These are phyloP conservation scores for Extremus antarcticus DNA, from an alignment of 495 filamentous ascomycete genomes.

Conservation along the genomic window DNA sequence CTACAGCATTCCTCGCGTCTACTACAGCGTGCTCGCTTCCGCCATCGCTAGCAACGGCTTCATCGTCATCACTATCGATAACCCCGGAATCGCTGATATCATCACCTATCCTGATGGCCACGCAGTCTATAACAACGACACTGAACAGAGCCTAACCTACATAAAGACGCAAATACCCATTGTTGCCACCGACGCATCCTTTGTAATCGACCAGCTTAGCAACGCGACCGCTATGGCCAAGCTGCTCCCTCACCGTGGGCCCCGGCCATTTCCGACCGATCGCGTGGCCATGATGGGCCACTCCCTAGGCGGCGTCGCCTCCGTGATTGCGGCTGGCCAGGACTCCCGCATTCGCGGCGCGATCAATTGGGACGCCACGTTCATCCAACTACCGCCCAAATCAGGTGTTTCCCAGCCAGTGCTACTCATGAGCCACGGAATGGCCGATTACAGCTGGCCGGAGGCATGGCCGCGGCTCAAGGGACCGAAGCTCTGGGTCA, in stretches of 20 bases:
- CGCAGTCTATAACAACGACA: conserved; percentile 17
- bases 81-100: conserved; percentile 38
- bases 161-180: conserved; percentile 15
- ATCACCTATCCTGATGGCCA: conserved; percentile 41
- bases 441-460: neutral
- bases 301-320: conserved; percentile 44
- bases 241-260: conserved; percentile 20
- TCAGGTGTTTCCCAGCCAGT: neutral
- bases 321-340: conserved; percentile 31
- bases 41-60: conserved; percentile 40
- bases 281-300: conserved; percentile 36
- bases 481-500: neutral
- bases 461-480: neutral
- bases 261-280: conserved; percentile 14
- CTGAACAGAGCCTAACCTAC: conserved; percentile 1
- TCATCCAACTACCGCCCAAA: neutral
- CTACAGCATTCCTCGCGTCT: conserved; percentile 10
- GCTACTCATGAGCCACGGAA: neutral
- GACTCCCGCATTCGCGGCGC: conserved; percentile 37
- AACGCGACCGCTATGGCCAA: neutral
- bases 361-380: conserved; percentile 38
- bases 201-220: conserved; percentile 25
- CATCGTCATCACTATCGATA: conserved; percentile 39
- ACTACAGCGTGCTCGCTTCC: conserved; percentile 35
- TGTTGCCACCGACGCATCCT: conserved; percentile 30